These are phyloP conservation scores for Staphylotrichum tortipilum DNA, from an alignment of 495 filamentous ascomycete species.

Conservation along the genomic window DNA sequence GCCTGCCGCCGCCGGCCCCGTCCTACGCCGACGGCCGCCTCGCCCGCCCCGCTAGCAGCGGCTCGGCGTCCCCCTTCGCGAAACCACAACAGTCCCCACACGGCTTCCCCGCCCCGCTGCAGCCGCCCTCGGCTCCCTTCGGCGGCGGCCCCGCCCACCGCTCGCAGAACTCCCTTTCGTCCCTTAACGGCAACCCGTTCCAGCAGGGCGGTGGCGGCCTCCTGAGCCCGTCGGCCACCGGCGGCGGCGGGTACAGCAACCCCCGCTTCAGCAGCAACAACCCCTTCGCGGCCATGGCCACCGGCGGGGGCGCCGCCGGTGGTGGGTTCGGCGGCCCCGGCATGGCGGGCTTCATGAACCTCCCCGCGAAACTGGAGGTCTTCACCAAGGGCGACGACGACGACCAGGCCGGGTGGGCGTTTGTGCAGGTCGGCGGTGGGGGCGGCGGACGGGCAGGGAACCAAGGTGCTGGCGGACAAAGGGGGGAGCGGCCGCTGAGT, in stretches of 20 bases:
- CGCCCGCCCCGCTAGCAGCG: slow-evolving; percentile 31
- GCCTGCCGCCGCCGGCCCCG: slow-evolving; percentile 53
- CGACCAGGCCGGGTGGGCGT: slow-evolving; percentile 73
- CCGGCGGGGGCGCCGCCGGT: not conserved
- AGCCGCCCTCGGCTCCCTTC: slow-evolving; percentile 7
- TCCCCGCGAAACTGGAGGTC: slow-evolving; percentile 63
- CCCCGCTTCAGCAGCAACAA: slow-evolving; percentile 44
- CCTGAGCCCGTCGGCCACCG: not conserved
- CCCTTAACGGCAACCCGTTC: slow-evolving; percentile 7
- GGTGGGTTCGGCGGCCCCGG: not conserved
- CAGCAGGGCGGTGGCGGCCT: no score
- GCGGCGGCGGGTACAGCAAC: slow-evolving; percentile 6
- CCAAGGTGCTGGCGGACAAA: no score
- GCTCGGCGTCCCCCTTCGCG: slow-evolving; percentile 13
- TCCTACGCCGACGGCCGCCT: slow-evolving; percentile 37
- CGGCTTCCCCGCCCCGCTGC: not conserved
- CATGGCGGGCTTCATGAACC: slow-evolving; percentile 28
- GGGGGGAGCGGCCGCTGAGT: slow-evolving; percentile 31
- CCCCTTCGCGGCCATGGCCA: slow-evolving; percentile 35
- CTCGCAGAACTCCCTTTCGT: slow-evolving; percentile 13
- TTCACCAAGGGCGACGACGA: slow-evolving; percentile 81
- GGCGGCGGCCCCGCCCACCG: slow-evolving; percentile 4
- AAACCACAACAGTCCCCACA: not conserved
- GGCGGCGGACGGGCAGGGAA: not conserved
- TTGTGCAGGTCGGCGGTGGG: slow-evolving; percentile 36